Percentiles rank a stretch among this genome's conserved stretches.
These are phyloP conservation scores for Diaporthe eres DNA, from an alignment of 2,329 filamentous ascomycete species.

Conservation along the genomic window DNA sequence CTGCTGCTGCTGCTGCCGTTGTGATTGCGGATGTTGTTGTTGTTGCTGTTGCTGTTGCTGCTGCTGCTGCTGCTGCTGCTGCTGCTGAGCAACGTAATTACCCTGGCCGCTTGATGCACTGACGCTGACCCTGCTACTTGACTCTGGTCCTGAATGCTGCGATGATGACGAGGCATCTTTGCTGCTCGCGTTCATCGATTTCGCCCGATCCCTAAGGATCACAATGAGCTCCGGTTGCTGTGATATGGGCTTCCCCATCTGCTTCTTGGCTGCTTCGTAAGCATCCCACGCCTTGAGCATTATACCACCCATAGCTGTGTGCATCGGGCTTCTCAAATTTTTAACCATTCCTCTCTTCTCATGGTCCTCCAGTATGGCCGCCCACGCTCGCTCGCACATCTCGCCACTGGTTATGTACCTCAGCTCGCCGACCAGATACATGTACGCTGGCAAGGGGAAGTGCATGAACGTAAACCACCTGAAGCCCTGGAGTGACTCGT, in stretches of 20 bases:
- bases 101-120: conserved; percentile 17
- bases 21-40: background rate
- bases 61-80: background rate
- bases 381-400: conserved; percentile 71
- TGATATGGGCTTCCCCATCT: conserved; percentile 58
- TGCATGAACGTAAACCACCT: conserved; percentile 72
- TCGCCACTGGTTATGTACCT: conserved; percentile 66
- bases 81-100: conserved; percentile 25
- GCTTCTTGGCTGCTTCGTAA: conserved; percentile 62
- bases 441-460: conserved; percentile 73
- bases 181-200: conserved; percentile 44
- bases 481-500: conserved; percentile 65
- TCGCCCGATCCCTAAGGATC: conserved; percentile 60
- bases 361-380: conserved; percentile 68
- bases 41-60: conserved; percentile 16
- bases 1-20: conserved; percentile 20
- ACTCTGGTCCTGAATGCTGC: conserved; percentile 42
- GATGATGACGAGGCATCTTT: conserved; percentile 28
- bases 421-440: conserved; percentile 71
- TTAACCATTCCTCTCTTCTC: conserved; percentile 64
- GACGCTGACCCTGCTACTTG: conserved; percentile 39
- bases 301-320: conserved; percentile 68
- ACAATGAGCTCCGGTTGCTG: conserved; percentile 63
- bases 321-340: conserved; percentile 68
- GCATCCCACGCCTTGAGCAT: conserved; percentile 76